Evolutionary conservation across 2,329 filamentous ascomycete genomes (phyloP).

Genomic region (Teratosphaeria zuluensis): DNA sequence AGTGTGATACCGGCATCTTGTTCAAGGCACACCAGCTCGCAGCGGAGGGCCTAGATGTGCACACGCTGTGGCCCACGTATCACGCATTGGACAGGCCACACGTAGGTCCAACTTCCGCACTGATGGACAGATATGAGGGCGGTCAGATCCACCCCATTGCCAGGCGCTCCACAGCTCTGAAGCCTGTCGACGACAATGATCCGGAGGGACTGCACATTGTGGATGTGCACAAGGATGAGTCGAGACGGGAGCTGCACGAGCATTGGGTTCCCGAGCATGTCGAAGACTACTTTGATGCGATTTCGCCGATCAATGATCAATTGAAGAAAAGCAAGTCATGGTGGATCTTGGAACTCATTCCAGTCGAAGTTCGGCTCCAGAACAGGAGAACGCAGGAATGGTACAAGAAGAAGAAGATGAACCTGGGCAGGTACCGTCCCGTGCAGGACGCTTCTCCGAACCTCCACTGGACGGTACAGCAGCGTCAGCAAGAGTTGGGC

Average conservation of each 20-base stretch:
- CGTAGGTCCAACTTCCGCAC: slow-evolving; percentile 26
- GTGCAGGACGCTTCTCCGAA: slow-evolving; percentile 29
- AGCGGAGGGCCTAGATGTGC: slow-evolving; percentile 34
- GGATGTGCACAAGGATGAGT: slow-evolving; percentile 13
- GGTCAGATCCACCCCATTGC: slow-evolving; percentile 24
- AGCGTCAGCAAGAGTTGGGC: slow-evolving; percentile 24
- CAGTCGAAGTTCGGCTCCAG: slow-evolving; percentile 31
- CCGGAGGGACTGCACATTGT: slow-evolving; percentile 13
- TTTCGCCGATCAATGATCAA: slow-evolving; percentile 34
- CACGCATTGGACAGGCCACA: slow-evolving; percentile 21
- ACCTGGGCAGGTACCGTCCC: slow-evolving; percentile 30
- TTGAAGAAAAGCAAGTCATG: slow-evolving; percentile 29
- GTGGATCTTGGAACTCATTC: slow-evolving; percentile 38
- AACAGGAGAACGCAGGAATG: slow-evolving; percentile 18
- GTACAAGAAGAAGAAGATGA: slow-evolving; percentile 30
- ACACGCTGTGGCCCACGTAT: slow-evolving; percentile 33
- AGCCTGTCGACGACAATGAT: slow-evolving; percentile 8
- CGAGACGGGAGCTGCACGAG: slow-evolving; percentile 5
- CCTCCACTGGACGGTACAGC: slow-evolving; percentile 37
- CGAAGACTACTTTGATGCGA: slow-evolving; percentile 36
- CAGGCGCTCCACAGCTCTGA: slow-evolving; percentile 21
- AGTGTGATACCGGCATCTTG: slow-evolving; percentile 37
- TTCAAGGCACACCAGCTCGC: slow-evolving; percentile 32
- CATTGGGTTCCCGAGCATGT: slow-evolving; percentile 30
- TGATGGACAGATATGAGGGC: slow-evolving; percentile 28